Conservation (phyloP, 495 filamentous ascomycete genomes). For the Talaromyces thailandensis region DNA sequence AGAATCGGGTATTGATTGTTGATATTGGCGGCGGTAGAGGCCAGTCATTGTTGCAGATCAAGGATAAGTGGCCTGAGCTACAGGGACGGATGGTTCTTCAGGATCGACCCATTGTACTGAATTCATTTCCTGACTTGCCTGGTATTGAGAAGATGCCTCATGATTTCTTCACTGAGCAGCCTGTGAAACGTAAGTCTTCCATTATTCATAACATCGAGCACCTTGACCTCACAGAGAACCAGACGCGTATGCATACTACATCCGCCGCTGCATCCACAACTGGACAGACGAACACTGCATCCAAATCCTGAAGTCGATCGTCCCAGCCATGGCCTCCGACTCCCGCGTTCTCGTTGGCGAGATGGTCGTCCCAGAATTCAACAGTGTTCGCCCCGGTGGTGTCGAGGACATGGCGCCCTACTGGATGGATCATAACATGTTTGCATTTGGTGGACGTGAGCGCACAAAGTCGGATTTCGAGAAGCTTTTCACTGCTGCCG, state of each 20-base stretch:
- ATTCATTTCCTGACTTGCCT: conserved; percentile 14
- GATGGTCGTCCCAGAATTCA: conserved; percentile 27
- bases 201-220: not conserved
- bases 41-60: conserved; percentile 37
- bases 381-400: conserved; percentile 5
- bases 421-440: conserved; percentile 12
- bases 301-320: conserved; percentile 26
- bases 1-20: conserved; percentile 29
- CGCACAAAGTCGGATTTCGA: conserved; percentile 9
- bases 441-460: conserved; percentile 10
- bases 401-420: conserved; percentile 11
- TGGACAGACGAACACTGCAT: conserved; percentile 26
- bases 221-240: not conserved
- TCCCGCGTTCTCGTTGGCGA: conserved; percentile 38
- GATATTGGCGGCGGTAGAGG: conserved; percentile 45
- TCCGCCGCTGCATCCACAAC: conserved; percentile 36
- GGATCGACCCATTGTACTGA: conserved; percentile 35
- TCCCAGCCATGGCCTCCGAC: conserved; percentile 22
- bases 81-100: conserved; percentile 38
- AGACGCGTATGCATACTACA: conserved; percentile 35
- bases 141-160: conserved; percentile 22
- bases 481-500: conserved; percentile 3
- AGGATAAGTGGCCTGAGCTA: conserved; percentile 10
- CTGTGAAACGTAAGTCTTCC: conserved; percentile 19
- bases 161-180: conserved; percentile 46